A percentile compares a stretch with the other conserved stretches of the same genome.
Evolutionary conservation across 2,329 filamentous ascomycete genomes (phyloP).

Genomic region (Alternaria hordeiaustralica): DNA sequence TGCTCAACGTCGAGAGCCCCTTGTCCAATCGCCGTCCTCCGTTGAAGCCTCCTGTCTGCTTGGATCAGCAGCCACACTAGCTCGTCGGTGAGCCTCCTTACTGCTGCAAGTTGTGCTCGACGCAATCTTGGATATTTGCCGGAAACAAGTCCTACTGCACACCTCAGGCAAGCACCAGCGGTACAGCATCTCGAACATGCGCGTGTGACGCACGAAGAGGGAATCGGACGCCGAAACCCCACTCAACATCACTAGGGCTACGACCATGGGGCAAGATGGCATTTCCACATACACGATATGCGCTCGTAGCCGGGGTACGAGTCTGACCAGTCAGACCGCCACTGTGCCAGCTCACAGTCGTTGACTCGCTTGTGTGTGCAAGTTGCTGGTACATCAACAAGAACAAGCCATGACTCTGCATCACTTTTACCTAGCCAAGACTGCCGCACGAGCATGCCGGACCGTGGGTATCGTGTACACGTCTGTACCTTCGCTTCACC

Average conservation of each 20-base stretch:
- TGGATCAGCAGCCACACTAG: conserved; percentile 20
- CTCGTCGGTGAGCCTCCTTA: conserved; percentile 20
- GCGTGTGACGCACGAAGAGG: not conserved
- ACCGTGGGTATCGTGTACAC: conserved; percentile 13
- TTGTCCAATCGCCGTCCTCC: conserved; percentile 23
- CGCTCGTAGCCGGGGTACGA: conserved; percentile 6
- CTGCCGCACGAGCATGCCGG: conserved; percentile 7
- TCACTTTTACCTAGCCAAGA: not conserved
- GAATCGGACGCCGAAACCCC: not conserved
- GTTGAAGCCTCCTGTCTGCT: conserved; percentile 13
- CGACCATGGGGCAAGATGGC: conserved; percentile 5
- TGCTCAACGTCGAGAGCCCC: conserved; percentile 19
- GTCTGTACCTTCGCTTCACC: conserved; percentile 18
- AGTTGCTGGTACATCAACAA: conserved; percentile 11
- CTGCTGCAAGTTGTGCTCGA: conserved; percentile 5
- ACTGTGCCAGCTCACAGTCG: conserved; percentile 5
- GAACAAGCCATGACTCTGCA: not conserved
- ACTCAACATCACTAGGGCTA: not conserved
- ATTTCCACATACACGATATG: conserved; percentile 7
- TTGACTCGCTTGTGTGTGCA: conserved; percentile 17
- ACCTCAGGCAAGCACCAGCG: conserved; percentile 4
- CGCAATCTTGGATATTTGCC: conserved; percentile 7
- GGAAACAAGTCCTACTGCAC: conserved; percentile 8
- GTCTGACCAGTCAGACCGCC: conserved; percentile 13
- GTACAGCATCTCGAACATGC: conserved; percentile 4